Evolutionary conservation across 139 green algal species (phyloP), one percentile per base, ranked within the genome.

Genomic region (Pleodorina starrii): DNA sequence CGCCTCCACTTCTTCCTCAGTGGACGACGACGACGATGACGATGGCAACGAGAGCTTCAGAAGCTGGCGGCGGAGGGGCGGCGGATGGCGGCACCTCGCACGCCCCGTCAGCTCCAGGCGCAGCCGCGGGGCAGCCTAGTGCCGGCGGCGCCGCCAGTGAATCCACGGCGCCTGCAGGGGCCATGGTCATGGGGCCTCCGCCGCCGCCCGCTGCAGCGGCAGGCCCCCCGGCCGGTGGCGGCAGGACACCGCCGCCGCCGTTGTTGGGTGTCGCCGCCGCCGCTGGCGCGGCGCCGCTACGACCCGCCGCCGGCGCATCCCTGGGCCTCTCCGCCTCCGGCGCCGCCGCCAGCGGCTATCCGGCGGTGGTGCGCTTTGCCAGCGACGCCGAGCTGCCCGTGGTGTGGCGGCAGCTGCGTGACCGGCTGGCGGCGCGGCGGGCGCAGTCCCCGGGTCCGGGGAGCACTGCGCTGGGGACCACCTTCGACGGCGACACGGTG

Each of bases 301-400:
- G 5, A 38, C 27, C 42, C 32, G 27, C 44, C 9, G 74, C 44
- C n/a, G 44, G 35, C 74, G 74, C 74, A 5, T 11, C 25, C 27
- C 35, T 44, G 16, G 25, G 25, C 43, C 11, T 14, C 43, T 25
- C 72, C 23, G 72, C 40, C 42, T 32, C 72, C 72, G 27, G 40
- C 72, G 14, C 5, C 19, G 38, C 40, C 14, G 40, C 7, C 54
- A 21, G n/a, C n/a, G n/a, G 32, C 10, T 48, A 59, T 35, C 72
- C 35, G 42, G 27, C 48, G 32, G 68, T 89, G 32, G 68, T 89
- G 48, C 84, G 84, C 32, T 74, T 89, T 4, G 84, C 84, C 1
- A 44, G 36, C 3, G 84, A 89, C 50, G 23, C 29, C 7, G 84
- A 89, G 46, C 10, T 82, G 27, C 84, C 84, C 7, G 2, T 36